These are phyloP conservation scores for Pyricularia grisea DNA, from an alignment of 2,329 filamentous ascomycete species.

Conservation along the genomic window DNA sequence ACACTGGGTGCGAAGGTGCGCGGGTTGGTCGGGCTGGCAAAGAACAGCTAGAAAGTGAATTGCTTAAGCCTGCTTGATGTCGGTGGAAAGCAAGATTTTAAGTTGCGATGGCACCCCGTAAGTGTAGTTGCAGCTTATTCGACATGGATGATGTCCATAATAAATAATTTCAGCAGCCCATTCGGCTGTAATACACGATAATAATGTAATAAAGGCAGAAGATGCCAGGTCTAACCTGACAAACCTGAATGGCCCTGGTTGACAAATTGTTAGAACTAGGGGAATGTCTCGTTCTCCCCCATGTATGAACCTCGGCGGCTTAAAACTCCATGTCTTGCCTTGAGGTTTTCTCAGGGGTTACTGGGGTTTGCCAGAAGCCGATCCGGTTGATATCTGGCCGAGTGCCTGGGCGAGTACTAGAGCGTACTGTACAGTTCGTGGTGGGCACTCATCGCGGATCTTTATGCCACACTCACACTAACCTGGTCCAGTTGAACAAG, in stretches of 20 bases:
- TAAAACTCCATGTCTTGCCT: no score
- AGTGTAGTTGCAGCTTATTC: background rate
- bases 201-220: background rate
- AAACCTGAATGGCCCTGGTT: background rate
- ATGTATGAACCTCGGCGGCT: background rate
- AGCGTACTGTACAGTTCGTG: no score
- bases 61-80: background rate
- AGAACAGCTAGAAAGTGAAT: constrained; percentile 6
- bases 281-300: background rate
- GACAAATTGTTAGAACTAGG: background rate
- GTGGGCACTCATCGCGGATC: no score
- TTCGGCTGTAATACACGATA: background rate
- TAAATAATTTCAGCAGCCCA: background rate
- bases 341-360: no score
- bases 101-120: background rate
- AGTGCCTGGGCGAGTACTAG: no score
- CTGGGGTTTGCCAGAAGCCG: no score
- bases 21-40: constrained; percentile 9
- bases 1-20: constrained; percentile 5
- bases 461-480: no score
- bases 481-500: no score
- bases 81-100: background rate
- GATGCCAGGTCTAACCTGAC: background rate
- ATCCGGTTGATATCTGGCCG: no score
- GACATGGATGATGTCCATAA: background rate